phyloP scores from a whole-genome alignment of 768 basidiomycete species.

The Podaxis sp. region DNA sequence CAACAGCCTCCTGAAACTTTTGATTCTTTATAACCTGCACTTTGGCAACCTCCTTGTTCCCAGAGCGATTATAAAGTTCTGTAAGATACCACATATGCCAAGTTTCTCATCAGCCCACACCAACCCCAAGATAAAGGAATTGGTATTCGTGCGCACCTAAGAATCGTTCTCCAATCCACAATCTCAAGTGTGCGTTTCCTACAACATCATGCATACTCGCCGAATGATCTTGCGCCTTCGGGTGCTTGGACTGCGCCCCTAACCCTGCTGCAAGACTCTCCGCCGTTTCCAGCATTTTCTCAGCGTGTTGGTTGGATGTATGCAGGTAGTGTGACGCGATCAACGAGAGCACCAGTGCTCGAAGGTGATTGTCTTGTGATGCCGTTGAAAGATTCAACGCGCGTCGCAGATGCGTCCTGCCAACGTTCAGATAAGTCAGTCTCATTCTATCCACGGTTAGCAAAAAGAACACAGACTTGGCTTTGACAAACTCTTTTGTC shows the following conservation, averaged over 20 bases:
- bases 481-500: slow-evolving; percentile 49
- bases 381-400: slow-evolving; percentile 54
- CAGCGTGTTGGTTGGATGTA: slow-evolving; percentile 66
- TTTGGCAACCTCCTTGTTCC: slow-evolving; percentile 41
- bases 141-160: slow-evolving; percentile 40
- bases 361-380: slow-evolving; percentile 68
- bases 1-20: slow-evolving; percentile 21
- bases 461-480: slow-evolving; percentile 46
- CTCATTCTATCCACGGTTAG: too few species aligned
- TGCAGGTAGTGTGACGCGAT: slow-evolving; percentile 68
- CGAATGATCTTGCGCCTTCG: slow-evolving; percentile 2
- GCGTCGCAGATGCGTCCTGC: slow-evolving; percentile 52
- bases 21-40: slow-evolving; percentile 45
- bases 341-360: slow-evolving; percentile 64
- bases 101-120: neutral
- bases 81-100: neutral
- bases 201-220: slow-evolving; percentile 24
- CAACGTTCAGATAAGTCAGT: neutral
- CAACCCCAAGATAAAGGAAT: slow-evolving; percentile 1
- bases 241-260: slow-evolving; percentile 37
- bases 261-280: slow-evolving; percentile 71
- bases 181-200: slow-evolving; percentile 60
- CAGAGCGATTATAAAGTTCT: slow-evolving; percentile 59
- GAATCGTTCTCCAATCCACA: slow-evolving; percentile 72
- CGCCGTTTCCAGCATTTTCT: slow-evolving; percentile 58